Conservation (phyloP, 116 monocot genomes). For the Trichopus zeylanicus region DNA sequence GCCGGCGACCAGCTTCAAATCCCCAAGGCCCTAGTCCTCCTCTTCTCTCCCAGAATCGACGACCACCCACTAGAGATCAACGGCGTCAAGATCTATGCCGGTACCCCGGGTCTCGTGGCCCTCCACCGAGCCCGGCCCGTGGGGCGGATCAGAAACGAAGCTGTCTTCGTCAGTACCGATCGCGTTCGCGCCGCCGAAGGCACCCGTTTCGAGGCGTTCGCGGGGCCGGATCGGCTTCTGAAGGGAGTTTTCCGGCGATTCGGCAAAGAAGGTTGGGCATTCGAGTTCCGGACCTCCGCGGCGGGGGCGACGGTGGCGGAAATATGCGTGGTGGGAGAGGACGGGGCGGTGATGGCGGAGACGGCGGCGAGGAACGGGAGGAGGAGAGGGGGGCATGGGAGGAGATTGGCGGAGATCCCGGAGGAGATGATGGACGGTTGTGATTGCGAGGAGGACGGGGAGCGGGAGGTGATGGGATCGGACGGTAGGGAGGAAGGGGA, state of each 20-base stretch:
- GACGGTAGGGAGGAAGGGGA: slow-evolving; percentile 11
- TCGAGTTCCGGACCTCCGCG: slow-evolving; percentile 25
- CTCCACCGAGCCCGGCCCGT: slow-evolving; percentile 33
- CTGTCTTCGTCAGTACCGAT: slow-evolving; percentile 39
- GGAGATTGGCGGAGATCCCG: slow-evolving; percentile 49
- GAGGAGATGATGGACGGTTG: slow-evolving; percentile 39
- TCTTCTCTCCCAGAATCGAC: slow-evolving; percentile 44
- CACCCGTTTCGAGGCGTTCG: slow-evolving; percentile 39
- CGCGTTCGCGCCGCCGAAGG: slow-evolving; percentile 36
- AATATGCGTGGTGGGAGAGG: slow-evolving; percentile 38
- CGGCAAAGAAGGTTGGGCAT: slow-evolving; percentile 22
- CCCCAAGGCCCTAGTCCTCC: slow-evolving; percentile 39
- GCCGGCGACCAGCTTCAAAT: background rate
- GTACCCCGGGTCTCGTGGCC: slow-evolving; percentile 18
- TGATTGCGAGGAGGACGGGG: slow-evolving; percentile 27
- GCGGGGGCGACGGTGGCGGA: slow-evolving; percentile 23
- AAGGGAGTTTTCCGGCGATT: slow-evolving; percentile 34
- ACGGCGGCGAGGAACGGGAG: slow-evolving; percentile 30
- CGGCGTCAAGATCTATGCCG: slow-evolving; percentile 21
- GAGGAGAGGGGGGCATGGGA: slow-evolving; percentile 22
- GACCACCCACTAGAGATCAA: slow-evolving; percentile 39
- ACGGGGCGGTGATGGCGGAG: slow-evolving; percentile 28
- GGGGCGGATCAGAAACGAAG: slow-evolving; percentile 3
- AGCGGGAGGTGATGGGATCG: slow-evolving; percentile 21
- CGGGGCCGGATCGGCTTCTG: slow-evolving; percentile 28